Base-by-base conservation (phyloP, 441 rosid species). In the Euphorbia celastroides region DNA sequence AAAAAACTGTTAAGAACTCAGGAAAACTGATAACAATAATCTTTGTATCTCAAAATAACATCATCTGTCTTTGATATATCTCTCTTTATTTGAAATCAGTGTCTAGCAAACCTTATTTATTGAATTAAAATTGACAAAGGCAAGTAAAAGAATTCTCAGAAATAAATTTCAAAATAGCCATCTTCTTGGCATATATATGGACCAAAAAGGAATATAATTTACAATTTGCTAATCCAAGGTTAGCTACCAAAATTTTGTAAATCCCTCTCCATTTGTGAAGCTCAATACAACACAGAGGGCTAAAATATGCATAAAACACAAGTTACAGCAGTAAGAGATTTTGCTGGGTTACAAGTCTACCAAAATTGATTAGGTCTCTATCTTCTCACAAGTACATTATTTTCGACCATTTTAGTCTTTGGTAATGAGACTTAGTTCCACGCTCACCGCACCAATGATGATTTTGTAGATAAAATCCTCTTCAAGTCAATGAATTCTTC, bases 301-400 rank as follows among this genome's bases (percentile, higher is more conserved):
- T 20, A 46, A 46, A 46, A 62, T n/a, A 1, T 26, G 23, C 5
- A 44, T 34, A 65, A 60, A 57, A 42, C n/a, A 51, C 9, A 48
- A 63, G 62, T 55, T 58, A 23, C 25, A 52, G 23, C 19, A 22
- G 25, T 31, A 30, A 48, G n/a, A 46, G 26, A 69, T 66, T 26
- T 57, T 69, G 71, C 41, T 56, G 27, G 31, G 46, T 26, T 64
- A 52, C 20, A 10, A 31, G 60, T 65, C 64, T 62, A 65, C 36
- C 41, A 52, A 70, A 46, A 46, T 10, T 77, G 55, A 42, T 19
- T 25, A 8, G 64, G 50, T 54, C 48, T n/a, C n/a, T 54, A n/a
- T 48, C 50, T 44, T 68, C 52, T 44, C 0, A 5, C 17, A 12
- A 31, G 56, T 50, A 58, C 54, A 11, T 26, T 36, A 9, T 63